phyloP scores from a whole-genome alignment of 495 filamentous ascomycete species.

The Neurospora tetraspora region DNA sequence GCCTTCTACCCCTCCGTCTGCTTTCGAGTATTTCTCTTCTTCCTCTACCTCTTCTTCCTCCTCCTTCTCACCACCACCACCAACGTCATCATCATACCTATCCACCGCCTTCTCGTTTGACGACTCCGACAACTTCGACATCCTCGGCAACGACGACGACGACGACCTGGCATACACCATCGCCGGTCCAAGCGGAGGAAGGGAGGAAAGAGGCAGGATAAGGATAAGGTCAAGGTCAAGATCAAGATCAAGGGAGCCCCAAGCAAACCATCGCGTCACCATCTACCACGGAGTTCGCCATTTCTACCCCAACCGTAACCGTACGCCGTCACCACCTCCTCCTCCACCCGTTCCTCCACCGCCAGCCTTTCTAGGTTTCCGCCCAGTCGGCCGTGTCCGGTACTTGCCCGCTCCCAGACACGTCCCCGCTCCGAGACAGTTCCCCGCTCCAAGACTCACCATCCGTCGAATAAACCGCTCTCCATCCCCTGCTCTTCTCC shows the following conservation, averaged over 20 bases:
- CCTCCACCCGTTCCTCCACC: not conserved
- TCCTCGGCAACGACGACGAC: not conserved
- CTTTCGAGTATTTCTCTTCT: not conserved
- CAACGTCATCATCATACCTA: not conserved
- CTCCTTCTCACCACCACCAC: not conserved
- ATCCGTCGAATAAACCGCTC: not conserved
- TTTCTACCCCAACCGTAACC: not conserved
- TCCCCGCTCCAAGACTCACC: not conserved
- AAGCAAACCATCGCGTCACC: not conserved
- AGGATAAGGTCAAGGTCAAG: not conserved
- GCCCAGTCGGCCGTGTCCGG: not conserved
- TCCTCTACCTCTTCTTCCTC: not conserved
- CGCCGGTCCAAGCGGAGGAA: not conserved
- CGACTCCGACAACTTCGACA: not conserved
- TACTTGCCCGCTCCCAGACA: not conserved
- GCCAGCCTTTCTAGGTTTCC: not conserved
- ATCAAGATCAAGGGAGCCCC: not conserved
- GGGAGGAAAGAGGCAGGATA: not conserved
- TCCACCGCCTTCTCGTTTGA: not conserved
- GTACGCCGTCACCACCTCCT: not conserved
- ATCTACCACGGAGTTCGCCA: not conserved
- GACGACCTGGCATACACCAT: not conserved
- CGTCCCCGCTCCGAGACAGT: not conserved
- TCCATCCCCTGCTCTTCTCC: not conserved
- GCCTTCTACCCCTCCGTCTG: not conserved